Evolutionary conservation across 441 rosid species (phyloP).

Genomic region (Pelargonium cotyledonis): DNA sequence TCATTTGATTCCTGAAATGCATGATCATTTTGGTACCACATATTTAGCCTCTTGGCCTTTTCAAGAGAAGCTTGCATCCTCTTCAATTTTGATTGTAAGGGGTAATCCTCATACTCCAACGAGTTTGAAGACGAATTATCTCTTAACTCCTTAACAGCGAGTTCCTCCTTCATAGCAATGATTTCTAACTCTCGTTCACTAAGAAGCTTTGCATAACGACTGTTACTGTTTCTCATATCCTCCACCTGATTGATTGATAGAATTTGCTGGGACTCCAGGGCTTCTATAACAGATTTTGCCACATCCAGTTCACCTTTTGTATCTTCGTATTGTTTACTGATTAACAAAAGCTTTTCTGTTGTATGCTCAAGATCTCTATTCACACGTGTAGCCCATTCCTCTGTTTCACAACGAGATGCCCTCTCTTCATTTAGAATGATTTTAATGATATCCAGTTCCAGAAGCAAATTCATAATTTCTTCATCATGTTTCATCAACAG

Average conservation of each 20-base stretch:
- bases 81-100: constrained; percentile 47
- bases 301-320: constrained; percentile 44
- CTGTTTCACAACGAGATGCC: constrained; percentile 38
- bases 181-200: constrained; percentile 53
- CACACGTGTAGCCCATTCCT: constrained; percentile 41
- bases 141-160: constrained; percentile 39
- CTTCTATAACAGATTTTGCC: constrained; percentile 67
- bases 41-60: constrained; percentile 71
- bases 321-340: constrained; percentile 46
- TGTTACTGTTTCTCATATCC: constrained; percentile 53
- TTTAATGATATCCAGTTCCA: constrained; percentile 81
- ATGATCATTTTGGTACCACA: constrained; percentile 55
- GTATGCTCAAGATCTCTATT: constrained; percentile 51
- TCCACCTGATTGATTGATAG: constrained; percentile 62
- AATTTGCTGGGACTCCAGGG: constrained; percentile 77
- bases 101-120: constrained; percentile 31
- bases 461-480: constrained; percentile 72
- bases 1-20: constrained; percentile 61
- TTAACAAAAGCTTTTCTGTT: constrained; percentile 37
- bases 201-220: constrained; percentile 41
- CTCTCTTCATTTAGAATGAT: constrained; percentile 83
- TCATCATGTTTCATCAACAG: constrained; percentile 45
- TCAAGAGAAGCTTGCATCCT: constrained; percentile 92
- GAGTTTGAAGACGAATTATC: constrained; percentile 35
- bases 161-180: constrained; percentile 47